A percentile compares a stretch with the other conserved stretches of the same genome.
Conservation (phyloP, 305 asterid genomes). For the Fraxinus floribunda region DNA sequence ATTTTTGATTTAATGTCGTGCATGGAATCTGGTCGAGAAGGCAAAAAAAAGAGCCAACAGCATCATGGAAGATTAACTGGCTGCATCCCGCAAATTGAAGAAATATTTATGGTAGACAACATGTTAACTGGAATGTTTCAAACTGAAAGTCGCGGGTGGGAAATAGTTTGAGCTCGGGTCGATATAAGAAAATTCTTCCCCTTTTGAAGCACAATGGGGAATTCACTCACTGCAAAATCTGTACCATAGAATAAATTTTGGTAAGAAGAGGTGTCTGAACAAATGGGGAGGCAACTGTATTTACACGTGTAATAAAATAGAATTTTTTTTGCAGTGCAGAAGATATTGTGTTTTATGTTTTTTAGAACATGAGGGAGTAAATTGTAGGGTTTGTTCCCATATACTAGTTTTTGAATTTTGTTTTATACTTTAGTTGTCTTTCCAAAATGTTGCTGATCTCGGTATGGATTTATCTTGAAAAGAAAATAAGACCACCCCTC, state of each 20-base stretch:
- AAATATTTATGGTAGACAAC: not conserved
- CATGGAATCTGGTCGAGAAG: slow-evolving; percentile 4
- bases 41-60: slow-evolving; percentile 12
- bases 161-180: slow-evolving; percentile 14
- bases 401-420: not conserved
- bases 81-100: slow-evolving; percentile 19
- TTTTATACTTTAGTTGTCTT: not conserved
- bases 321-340: slow-evolving; percentile 21
- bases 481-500: not conserved
- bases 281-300: slow-evolving; percentile 30
- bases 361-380: not conserved
- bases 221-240: slow-evolving; percentile 29
- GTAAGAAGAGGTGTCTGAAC: slow-evolving; percentile 26
- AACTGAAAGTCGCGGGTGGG: not conserved
- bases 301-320: slow-evolving; percentile 43
- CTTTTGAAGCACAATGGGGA: slow-evolving; percentile 17
- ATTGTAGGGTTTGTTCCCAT: not conserved
- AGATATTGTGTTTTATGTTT: slow-evolving; percentile 24
- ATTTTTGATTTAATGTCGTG: slow-evolving; percentile 37
- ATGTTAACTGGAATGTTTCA: not conserved
- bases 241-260: slow-evolving; percentile 51
- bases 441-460: not conserved
- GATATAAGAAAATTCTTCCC: slow-evolving; percentile 21
- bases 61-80: not conserved
- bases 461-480: not conserved